phyloP scores from a whole-genome alignment of 768 basidiomycete species.

The Suillus ampliporus region DNA sequence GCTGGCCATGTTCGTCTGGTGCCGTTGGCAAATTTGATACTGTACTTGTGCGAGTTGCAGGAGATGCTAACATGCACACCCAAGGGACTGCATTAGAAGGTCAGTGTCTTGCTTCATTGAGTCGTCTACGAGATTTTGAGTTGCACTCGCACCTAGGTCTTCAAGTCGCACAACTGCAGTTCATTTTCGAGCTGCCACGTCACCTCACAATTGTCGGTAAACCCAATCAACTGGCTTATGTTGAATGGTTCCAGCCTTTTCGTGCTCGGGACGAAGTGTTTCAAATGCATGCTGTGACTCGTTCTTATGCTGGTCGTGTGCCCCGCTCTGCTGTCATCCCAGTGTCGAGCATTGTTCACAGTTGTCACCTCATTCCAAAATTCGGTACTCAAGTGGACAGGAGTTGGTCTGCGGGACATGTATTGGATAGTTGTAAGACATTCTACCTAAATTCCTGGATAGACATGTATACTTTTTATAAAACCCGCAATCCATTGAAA shows the following conservation, averaged over 20 bases:
- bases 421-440: not conserved
- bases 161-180: slow-evolving; percentile 16
- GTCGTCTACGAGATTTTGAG: not conserved
- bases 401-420: not conserved
- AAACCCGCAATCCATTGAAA: not conserved
- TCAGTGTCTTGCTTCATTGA: no score
- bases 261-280: not conserved
- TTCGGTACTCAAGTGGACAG: not conserved
- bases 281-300: not conserved
- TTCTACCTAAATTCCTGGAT: not conserved
- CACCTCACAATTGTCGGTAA: slow-evolving; percentile 10
- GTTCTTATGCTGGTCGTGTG: not conserved
- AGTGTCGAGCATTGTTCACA: not conserved
- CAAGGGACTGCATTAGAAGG: not conserved
- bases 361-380: not conserved
- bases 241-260: slow-evolving; percentile 27
- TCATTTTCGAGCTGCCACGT: slow-evolving; percentile 17
- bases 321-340: not conserved
- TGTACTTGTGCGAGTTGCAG: not conserved
- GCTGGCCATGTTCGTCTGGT: not conserved
- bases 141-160: not conserved
- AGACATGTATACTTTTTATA: not conserved
- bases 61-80: not conserved
- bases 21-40: not conserved
- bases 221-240: slow-evolving; percentile 25